Percentiles rank a stretch among this genome's conserved stretches.
phyloP scores from a whole-genome alignment of 257 asterid species.

The Echium plantagineum region DNA sequence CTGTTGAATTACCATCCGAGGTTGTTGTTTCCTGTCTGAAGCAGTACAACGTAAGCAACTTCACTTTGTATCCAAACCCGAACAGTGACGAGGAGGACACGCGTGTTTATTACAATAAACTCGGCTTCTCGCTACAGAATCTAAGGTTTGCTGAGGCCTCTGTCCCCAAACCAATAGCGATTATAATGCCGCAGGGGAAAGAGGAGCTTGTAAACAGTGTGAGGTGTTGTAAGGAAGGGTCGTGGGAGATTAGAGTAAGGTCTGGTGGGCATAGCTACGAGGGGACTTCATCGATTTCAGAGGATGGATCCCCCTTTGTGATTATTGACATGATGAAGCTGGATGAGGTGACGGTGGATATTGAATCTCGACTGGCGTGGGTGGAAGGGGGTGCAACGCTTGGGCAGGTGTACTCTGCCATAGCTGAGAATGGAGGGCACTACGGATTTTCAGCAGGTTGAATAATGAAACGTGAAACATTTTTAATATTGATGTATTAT shows the following conservation, averaged over 20 bases:
- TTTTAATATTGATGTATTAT: too few species aligned
- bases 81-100: constrained; percentile 16
- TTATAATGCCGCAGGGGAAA: constrained; percentile 43
- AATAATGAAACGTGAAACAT: too few species aligned
- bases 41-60: constrained; percentile 31
- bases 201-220: constrained; percentile 35
- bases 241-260: constrained; percentile 47
- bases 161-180: constrained; percentile 46
- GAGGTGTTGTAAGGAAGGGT: constrained; percentile 28
- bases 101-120: constrained; percentile 26
- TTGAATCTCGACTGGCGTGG: constrained; percentile 29
- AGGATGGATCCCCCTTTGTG: constrained; percentile 37
- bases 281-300: constrained; percentile 45
- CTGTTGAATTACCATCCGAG: constrained; percentile 7
- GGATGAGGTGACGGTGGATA: constrained; percentile 28
- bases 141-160: constrained; percentile 30
- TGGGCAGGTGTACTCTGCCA: constrained; percentile 52
- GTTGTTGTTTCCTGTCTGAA: constrained; percentile 34
- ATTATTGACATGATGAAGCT: constrained; percentile 53
- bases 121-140: constrained; percentile 59
- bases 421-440: constrained; percentile 10
- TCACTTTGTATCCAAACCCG: constrained; percentile 33
- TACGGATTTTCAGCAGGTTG: constrained; percentile 51
- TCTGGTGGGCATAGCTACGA: constrained; percentile 82
- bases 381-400: constrained; percentile 75